A percentile compares a stretch with the other conserved stretches of the same genome.
phyloP scores from a whole-genome alignment of 2,329 filamentous ascomycete genomes.

The Juglanconis sp. region DNA sequence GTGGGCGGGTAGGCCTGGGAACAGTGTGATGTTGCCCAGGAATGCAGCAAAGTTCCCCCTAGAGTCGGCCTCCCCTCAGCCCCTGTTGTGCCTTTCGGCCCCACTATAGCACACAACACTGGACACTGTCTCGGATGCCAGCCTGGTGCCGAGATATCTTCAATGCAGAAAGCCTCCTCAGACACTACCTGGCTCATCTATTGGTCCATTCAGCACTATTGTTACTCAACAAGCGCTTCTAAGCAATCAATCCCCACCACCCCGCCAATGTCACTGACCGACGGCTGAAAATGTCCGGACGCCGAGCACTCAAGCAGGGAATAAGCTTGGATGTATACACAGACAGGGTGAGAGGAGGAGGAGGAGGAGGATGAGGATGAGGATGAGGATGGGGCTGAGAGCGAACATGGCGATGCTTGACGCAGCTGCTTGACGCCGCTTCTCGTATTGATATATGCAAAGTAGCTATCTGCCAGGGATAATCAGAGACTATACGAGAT shows the following conservation, averaged over 20 bases:
- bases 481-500: slow-evolving; percentile 7
- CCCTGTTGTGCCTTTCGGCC: not conserved
- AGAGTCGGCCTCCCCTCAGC: no score
- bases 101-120: not conserved
- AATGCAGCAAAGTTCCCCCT: no score
- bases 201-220: not conserved
- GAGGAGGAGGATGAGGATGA: no score
- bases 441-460: not conserved
- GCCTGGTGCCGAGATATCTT: not conserved
- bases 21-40: no score
- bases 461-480: not conserved
- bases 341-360: no score
- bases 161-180: slow-evolving; percentile 1
- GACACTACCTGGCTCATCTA: not conserved
- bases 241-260: not conserved
- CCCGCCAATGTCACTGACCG: not conserved
- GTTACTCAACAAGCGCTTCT: not conserved
- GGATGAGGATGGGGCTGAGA: no score
- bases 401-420: no score
- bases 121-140: slow-evolving; percentile 2
- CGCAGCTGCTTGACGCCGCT: not conserved
- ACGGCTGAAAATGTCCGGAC: no score
- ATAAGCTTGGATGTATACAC: no score
- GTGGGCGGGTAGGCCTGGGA: not conserved
- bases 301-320: no score